These are phyloP conservation scores for Pisolithus albus DNA, from an alignment of 768 basidiomycete species.

Conservation along the genomic window DNA sequence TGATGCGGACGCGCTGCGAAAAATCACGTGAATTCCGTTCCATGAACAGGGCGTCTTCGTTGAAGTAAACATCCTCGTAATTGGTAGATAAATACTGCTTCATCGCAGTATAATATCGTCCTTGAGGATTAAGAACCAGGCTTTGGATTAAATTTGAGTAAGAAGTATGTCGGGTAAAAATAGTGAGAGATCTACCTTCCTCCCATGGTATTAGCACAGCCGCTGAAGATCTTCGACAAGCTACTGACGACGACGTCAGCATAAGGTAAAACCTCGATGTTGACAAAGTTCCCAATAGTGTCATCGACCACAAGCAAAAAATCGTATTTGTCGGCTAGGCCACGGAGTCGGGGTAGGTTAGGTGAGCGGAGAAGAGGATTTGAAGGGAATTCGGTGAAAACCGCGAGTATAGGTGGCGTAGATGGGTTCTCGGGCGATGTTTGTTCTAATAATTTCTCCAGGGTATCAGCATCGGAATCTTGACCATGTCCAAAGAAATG, in stretches of 20 bases:
- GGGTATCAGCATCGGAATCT: constrained; percentile 64
- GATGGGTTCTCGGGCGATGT: constrained; percentile 32
- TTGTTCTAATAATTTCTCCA: constrained; percentile 55
- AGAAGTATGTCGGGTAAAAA: background rate
- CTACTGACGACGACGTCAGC: constrained; percentile 90
- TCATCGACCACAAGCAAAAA: constrained; percentile 91
- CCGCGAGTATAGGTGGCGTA: constrained; percentile 60
- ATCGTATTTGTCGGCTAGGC: constrained; percentile 79
- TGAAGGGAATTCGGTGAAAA: constrained; percentile 93
- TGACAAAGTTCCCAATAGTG: constrained; percentile 90
- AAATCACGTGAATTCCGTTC: constrained; percentile 98
- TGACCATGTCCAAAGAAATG: constrained; percentile 81
- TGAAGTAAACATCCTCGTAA: constrained; percentile 84
- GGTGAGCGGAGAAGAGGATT: constrained; percentile 90
- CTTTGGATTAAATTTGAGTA: constrained; percentile 33
- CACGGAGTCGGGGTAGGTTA: constrained; percentile 65
- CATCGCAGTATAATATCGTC: constrained; percentile 60
- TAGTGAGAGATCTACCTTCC: constrained; percentile 62
- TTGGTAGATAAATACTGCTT: constrained; percentile 48
- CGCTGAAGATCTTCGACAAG: constrained; percentile 91
- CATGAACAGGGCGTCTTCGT: constrained; percentile 92
- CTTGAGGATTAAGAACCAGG: constrained; percentile 78
- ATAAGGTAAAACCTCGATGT: constrained; percentile 81
- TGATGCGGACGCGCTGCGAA: constrained; percentile 58
- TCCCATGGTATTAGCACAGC: constrained; percentile 94